Evolutionary conservation across 2,329 filamentous ascomycete genomes (phyloP), one percentile per base, ranked within the genome.

Genomic region (Monosporascus ibericus): DNA sequence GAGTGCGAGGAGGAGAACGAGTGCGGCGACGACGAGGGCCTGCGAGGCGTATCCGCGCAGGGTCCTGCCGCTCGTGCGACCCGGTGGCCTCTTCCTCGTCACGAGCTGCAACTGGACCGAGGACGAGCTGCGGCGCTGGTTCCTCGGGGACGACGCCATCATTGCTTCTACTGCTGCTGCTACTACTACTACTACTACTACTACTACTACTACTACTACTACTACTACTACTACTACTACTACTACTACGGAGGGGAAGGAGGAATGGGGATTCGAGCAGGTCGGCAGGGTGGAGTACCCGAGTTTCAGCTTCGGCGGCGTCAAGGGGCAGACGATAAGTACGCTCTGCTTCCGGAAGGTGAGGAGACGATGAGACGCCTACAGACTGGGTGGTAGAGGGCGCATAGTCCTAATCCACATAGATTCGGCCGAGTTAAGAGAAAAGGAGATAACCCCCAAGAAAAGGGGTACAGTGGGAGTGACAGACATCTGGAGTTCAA

Each of bases 71-170:
- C 76, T 97, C 57, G 79, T 97, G 49, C 84, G 82, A 61, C 73
- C 71, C 1, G 86, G 85, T 1, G 90, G 90, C 0, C 75, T 90
- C 24, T 81, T 97, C 61, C 71, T 96, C 54, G 82, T 99, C 50
- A 97, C 94, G 51, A 96, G 91, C 70, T 99, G 94, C 69, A 99
- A 99, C 72, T 99, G 94, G 94, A 97, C 92, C 1, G 91, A 94
- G 73, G 81, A 84, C 40, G 94, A 99, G 75, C 72, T 99, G 63
- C 75, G 79, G 55, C 72, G 72, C 17, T 97, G 92, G 91, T 94
- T 97, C 66, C 83, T 79, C 24, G 37, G 8, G 20, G 7, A 2
- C 25, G 42, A 34, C 25, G 42, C 30, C 30, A 11, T 34, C 30
- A 2, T 34, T 14, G 9, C 30, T 11, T 34, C 30, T 34, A 34